Conservation (phyloP, 495 filamentous ascomycete genomes). For the Penicillium simplicissimum region DNA sequence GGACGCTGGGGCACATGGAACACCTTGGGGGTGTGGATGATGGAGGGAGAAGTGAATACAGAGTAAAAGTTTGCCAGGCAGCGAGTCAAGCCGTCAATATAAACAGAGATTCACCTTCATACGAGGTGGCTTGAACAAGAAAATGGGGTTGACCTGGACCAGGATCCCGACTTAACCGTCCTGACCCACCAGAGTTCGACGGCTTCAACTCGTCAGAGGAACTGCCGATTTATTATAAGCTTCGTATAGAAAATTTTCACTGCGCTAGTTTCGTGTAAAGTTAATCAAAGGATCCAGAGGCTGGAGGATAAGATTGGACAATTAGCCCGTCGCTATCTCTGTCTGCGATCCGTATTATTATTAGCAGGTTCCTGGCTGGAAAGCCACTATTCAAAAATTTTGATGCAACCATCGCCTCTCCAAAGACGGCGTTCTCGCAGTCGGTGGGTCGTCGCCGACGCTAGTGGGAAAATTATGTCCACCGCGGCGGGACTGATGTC, state of each 20-base stretch:
- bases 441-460: slow-evolving; percentile 1
- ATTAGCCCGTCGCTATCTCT: neutral
- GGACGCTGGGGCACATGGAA: neutral
- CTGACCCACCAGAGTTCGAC: slow-evolving; percentile 23
- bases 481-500: slow-evolving; percentile 13
- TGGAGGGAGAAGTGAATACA: neutral
- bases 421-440: neutral
- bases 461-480: slow-evolving; percentile 16
- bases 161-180: slow-evolving; percentile 25
- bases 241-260: neutral
- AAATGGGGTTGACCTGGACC: slow-evolving; percentile 10
- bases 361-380: neutral
- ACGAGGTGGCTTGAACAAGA: slow-evolving; percentile 3
- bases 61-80: neutral
- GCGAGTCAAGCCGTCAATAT: slow-evolving; percentile 5
- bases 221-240: slow-evolving; percentile 11
- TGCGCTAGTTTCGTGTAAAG: neutral
- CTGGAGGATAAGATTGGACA: neutral
- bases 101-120: slow-evolving; percentile 11
- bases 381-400: neutral
- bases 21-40: neutral
- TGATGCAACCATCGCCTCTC: slow-evolving; percentile 6
- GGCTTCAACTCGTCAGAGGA: slow-evolving; percentile 14
- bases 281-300: neutral
- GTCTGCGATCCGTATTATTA: neutral